A percentile compares a stretch with the other conserved stretches of the same genome.
Conservation (phyloP, 208 protist genomes). For the Leishmania arabica region DNA sequence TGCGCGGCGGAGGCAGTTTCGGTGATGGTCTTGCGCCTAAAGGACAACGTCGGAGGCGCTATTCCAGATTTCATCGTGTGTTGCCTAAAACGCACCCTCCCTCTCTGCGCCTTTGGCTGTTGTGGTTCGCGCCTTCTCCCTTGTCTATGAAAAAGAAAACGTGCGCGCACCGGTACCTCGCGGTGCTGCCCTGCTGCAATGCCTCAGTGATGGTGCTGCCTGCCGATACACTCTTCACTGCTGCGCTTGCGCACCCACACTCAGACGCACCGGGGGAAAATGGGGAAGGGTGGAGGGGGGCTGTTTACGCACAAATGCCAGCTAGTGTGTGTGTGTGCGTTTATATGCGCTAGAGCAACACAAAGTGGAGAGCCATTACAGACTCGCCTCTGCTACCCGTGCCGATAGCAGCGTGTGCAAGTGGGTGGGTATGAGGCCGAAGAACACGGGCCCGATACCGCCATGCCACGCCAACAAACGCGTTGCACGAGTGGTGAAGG, state of each 20-base stretch:
- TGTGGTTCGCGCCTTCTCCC: neutral
- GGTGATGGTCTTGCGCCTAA: slow-evolving; percentile 44
- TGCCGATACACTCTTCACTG: neutral
- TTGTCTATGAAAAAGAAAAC: neutral
- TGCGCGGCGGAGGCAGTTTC: slow-evolving; percentile 38
- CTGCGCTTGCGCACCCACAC: neutral
- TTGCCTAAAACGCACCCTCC: neutral
- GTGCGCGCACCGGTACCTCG: neutral
- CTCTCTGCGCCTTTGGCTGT: neutral
- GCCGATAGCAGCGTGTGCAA: neutral
- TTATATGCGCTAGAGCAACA: neutral
- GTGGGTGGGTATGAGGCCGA: neutral
- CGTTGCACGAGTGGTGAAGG: neutral
- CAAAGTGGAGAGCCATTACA: neutral
- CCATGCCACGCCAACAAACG: neutral
- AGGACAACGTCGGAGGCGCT: slow-evolving; percentile 13
- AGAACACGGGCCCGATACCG: neutral
- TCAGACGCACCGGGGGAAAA: neutral
- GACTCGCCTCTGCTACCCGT: neutral
- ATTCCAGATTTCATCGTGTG: slow-evolving; percentile 13
- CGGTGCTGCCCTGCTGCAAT: neutral
- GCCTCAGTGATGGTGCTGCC: neutral
- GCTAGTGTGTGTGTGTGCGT: slow-evolving; percentile 1
- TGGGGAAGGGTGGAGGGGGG: no score
- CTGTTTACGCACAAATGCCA: neutral